These are phyloP conservation scores for Desmodesmus armatus DNA, from an alignment of 139 green algal genomes.

Conservation along the genomic window DNA sequence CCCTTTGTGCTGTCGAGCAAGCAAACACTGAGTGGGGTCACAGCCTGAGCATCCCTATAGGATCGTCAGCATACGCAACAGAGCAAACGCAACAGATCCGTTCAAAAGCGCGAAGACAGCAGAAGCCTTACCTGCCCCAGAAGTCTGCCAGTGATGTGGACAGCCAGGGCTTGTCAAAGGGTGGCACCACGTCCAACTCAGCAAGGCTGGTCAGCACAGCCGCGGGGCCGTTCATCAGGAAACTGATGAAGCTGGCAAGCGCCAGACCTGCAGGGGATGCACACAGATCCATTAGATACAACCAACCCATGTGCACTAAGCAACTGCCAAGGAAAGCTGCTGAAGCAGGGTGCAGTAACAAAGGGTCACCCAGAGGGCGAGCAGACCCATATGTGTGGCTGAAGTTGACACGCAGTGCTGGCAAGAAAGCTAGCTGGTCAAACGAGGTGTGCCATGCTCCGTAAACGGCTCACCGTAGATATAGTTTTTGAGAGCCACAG, in stretches of 20 bases:
- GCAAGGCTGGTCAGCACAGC: conserved; percentile 33
- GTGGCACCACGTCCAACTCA: conserved; percentile 54
- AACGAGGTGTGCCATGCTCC: background rate
- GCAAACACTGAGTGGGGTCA: background rate
- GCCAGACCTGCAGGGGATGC: conserved; percentile 14
- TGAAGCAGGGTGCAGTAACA: background rate
- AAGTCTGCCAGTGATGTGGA: conserved; percentile 54
- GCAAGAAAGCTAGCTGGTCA: background rate
- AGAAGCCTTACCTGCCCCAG: conserved; percentile 47
- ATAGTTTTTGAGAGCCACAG: conserved; percentile 22
- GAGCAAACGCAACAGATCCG: background rate
- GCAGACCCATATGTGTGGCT: background rate
- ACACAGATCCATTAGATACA: background rate
- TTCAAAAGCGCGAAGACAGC: background rate
- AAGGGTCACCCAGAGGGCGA: background rate
- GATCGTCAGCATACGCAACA: background rate
- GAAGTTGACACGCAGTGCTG: background rate
- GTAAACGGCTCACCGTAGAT: conserved; percentile 27
- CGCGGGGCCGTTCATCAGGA: conserved; percentile 58
- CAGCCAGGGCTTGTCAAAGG: conserved; percentile 64
- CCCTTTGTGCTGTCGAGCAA: background rate
- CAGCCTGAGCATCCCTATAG: background rate
- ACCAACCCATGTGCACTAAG: background rate
- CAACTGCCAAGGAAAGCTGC: background rate
- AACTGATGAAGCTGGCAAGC: conserved; percentile 51